Percentiles rank a stretch among this genome's conserved stretches.
phyloP scores from a whole-genome alignment of 2,329 filamentous ascomycete genomes.

The Colletotrichum sidae region DNA sequence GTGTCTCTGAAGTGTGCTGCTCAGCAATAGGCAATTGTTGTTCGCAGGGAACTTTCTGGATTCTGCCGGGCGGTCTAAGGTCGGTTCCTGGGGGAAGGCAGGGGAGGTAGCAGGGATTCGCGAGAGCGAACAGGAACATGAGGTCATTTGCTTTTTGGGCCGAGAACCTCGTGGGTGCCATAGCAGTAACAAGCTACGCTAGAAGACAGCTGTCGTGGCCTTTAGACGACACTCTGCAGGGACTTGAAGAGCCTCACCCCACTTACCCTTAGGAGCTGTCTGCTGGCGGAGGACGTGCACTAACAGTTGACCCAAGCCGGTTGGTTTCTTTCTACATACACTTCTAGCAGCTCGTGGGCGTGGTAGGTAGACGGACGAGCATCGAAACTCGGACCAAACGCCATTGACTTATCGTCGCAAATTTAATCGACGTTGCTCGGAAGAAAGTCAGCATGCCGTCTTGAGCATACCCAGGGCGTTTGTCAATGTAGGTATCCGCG shows the following conservation, averaged over 20 bases:
- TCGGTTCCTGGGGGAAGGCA: slow-evolving; percentile 9
- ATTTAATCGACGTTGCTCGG: too few relatives aligned
- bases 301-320: neutral
- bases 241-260: slow-evolving; percentile 7
- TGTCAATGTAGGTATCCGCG: too few relatives aligned
- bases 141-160: slow-evolving; percentile 27
- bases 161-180: neutral
- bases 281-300: neutral
- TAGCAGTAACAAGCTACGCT: slow-evolving; percentile 11
- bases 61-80: slow-evolving; percentile 51
- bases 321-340: neutral
- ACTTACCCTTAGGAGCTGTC: neutral
- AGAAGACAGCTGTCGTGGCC: neutral
- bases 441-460: too few relatives aligned
- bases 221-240: neutral
- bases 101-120: slow-evolving; percentile 27
- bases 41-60: slow-evolving; percentile 40
- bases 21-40: slow-evolving; percentile 15
- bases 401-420: too few relatives aligned
- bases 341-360: too few relatives aligned
- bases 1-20: neutral
- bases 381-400: too few relatives aligned
- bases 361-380: too few relatives aligned
- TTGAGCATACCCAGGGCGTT: too few relatives aligned
- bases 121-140: slow-evolving; percentile 23